These are phyloP conservation scores for Stachybotrys chlorohalonatus DNA, from an alignment of 2,329 filamentous ascomycete species.

Conservation along the genomic window DNA sequence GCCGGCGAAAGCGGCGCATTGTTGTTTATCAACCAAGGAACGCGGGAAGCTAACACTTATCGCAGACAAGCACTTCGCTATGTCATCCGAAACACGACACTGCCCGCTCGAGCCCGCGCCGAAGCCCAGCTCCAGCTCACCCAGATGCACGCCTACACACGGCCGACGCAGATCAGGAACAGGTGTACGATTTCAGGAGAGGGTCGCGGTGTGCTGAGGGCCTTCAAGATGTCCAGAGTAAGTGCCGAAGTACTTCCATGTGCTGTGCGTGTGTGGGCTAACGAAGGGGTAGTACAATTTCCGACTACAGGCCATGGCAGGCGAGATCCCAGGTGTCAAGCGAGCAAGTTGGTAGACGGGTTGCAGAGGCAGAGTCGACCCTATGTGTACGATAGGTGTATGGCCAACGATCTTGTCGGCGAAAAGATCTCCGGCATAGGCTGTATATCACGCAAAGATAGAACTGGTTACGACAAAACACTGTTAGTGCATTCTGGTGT, in stretches of 20 bases:
- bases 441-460: neutral
- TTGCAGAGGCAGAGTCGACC: neutral
- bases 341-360: constrained; percentile 83
- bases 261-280: constrained; percentile 8
- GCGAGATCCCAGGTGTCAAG: constrained; percentile 82
- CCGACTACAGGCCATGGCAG: constrained; percentile 76
- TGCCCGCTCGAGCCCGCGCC: constrained; percentile 72
- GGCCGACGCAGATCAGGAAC: constrained; percentile 88
- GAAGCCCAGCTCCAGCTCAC: constrained; percentile 88
- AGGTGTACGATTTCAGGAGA: constrained; percentile 89
- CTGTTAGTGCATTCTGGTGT: too few species aligned
- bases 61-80: constrained; percentile 83
- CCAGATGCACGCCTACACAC: constrained; percentile 94
- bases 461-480: neutral
- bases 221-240: constrained; percentile 88
- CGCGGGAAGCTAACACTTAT: constrained; percentile 3
- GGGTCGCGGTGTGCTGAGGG: constrained; percentile 79
- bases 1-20: too few species aligned
- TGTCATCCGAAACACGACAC: constrained; percentile 84
- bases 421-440: neutral
- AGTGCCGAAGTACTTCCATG: constrained; percentile 25
- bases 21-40: neutral
- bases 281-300: constrained; percentile 70
- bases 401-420: neutral
- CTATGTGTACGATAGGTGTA: constrained; percentile 2